Evolutionary conservation across 2,329 filamentous ascomycete genomes (phyloP).

Genomic region (Botrytis paeoniae): DNA sequence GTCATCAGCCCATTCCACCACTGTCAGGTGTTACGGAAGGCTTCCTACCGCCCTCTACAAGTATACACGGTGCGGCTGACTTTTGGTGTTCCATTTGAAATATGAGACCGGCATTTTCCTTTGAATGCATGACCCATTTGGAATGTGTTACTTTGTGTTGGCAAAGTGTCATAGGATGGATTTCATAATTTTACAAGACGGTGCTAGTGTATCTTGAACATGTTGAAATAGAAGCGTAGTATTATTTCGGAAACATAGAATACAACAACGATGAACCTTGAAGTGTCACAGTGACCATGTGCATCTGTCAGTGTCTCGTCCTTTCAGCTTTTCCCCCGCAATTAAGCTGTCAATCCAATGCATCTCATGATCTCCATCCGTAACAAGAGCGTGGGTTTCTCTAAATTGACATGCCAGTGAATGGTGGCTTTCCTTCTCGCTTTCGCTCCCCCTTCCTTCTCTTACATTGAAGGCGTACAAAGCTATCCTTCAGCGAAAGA

Average conservation of each 20-base stretch:
- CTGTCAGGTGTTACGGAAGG: neutral
- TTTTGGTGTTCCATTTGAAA: neutral
- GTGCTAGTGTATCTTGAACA: neutral
- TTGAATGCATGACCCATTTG: neutral
- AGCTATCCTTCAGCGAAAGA: neutral
- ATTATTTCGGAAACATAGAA: neutral
- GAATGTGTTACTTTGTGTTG: neutral
- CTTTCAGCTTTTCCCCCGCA: conserved; percentile 3
- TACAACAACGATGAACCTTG: conserved; percentile 2
- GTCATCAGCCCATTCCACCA: conserved; percentile 4
- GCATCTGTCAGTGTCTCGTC: neutral
- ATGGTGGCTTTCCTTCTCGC: neutral
- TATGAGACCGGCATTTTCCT: neutral
- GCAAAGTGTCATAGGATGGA: conserved; percentile 5
- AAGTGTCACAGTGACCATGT: neutral
- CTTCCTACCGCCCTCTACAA: neutral
- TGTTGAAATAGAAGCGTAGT: neutral
- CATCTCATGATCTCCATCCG: neutral
- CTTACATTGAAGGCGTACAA: neutral
- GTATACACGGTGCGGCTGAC: conserved; percentile 12
- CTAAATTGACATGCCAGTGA: neutral
- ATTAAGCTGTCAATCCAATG: neutral
- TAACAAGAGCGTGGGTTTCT: neutral
- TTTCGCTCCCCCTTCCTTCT: neutral
- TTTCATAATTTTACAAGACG: neutral